Evolutionary conservation across 2,329 filamentous ascomycete species (phyloP), one percentile per base, ranked within the genome.

Genomic region (Tolypocladium amazonense): DNA sequence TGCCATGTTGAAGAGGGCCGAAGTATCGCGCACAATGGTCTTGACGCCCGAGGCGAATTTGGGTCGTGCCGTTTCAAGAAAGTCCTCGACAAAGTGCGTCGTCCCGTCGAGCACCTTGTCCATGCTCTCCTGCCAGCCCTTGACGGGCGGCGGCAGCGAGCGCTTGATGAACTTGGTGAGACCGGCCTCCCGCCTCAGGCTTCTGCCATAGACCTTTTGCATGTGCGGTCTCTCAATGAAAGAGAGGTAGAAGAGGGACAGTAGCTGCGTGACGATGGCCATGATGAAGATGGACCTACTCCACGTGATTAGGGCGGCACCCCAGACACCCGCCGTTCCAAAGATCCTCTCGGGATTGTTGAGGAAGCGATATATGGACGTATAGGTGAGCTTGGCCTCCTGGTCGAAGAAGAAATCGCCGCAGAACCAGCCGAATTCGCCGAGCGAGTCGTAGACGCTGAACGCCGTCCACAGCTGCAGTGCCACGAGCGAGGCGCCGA

Each of bases 401-500:
- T 90, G 88, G 62, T 97, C 91, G 71, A 94, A 97, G 80, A 99
- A 97, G 79, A 97, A 99, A 72, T 99, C 94, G 23, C 94, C 94
- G 70, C 92, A 97, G 79, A 97, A 97, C 93, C 93, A 99, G 67
- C 94, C 94, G 69, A 97, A 99, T 70, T 99, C 94, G 60, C 94
- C 94, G 0, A 99, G 84, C 2, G 91, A 95, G 57, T 97, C 92
- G 72, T 97, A 96, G 65, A 97, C 92, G 72, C 92, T 97, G 64
- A 89, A 80, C 1, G 91, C 88, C 1, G 92, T 96, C 94, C 94
- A 99, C 23, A 95, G 75, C 69, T 99, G 94, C 57, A 99, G 81
- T 14, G 88, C 86, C 61, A 97, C 86, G 64, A 97, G 79, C 58
- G 89, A 85, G 56, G 83, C 79, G 52, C 94, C 94, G 39, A 97